Percentiles rank a stretch among this genome's conserved stretches.
Evolutionary conservation across 495 filamentous ascomycete species (phyloP).

Genomic region (Xylaria bambusicola): DNA sequence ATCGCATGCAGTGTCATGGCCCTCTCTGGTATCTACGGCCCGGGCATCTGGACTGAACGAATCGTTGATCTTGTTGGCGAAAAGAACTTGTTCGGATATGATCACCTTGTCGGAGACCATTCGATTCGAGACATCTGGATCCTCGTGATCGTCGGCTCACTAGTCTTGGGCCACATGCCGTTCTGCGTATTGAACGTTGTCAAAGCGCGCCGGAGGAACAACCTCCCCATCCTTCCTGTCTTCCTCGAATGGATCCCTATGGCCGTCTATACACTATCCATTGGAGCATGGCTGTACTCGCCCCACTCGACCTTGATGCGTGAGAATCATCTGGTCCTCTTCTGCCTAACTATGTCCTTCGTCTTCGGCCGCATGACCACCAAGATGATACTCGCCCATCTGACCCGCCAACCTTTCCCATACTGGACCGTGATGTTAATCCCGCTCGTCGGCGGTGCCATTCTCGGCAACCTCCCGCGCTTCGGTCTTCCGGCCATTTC

Average conservation of each 20-base stretch:
- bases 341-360: slow-evolving; percentile 90
- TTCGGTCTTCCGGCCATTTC: slow-evolving; percentile 67
- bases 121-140: slow-evolving; percentile 88
- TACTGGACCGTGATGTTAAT: slow-evolving; percentile 91
- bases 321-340: slow-evolving; percentile 86
- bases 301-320: slow-evolving; percentile 76
- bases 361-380: slow-evolving; percentile 99
- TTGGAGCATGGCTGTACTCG: slow-evolving; percentile 81
- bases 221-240: slow-evolving; percentile 76
- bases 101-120: slow-evolving; percentile 61
- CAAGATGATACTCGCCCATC: slow-evolving; percentile 96
- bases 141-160: slow-evolving; percentile 66
- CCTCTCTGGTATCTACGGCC: slow-evolving; percentile 82
- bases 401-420: slow-evolving; percentile 91
- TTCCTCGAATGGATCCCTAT: slow-evolving; percentile 97
- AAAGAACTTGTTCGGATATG: slow-evolving; percentile 49
- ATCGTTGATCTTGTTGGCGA: slow-evolving; percentile 66
- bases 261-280: slow-evolving; percentile 70
- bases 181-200: slow-evolving; percentile 79
- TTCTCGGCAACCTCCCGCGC: slow-evolving; percentile 78
- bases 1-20: slow-evolving; percentile 85
- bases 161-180: slow-evolving; percentile 82
- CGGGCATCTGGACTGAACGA: slow-evolving; percentile 79
- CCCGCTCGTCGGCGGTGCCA: slow-evolving; percentile 80
- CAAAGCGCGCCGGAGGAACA: slow-evolving; percentile 68